These are phyloP conservation scores for Inonotus obliquus DNA, from an alignment of 1,284 basidiomycete genomes.

Conservation along the genomic window DNA sequence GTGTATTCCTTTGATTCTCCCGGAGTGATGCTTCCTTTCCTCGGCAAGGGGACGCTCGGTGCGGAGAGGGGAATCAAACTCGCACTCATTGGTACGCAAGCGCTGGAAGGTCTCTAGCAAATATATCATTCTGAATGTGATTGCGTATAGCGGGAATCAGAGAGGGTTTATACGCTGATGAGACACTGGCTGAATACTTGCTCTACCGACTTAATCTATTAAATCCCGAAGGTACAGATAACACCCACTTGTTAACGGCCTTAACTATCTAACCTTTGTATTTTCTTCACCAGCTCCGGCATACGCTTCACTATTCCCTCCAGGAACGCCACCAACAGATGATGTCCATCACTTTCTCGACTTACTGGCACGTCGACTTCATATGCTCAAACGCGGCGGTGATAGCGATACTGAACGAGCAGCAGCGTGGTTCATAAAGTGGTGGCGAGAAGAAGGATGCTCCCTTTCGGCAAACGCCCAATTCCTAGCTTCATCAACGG, in stretches of 20 bases:
- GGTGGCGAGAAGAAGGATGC: slow-evolving; percentile 79
- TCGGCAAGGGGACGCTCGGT: slow-evolving; percentile 81
- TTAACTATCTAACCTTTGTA: slow-evolving; percentile 19
- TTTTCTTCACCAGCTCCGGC: slow-evolving; percentile 46
- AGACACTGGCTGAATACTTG: slow-evolving; percentile 82
- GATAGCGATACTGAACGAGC: slow-evolving; percentile 66
- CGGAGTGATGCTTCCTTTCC: slow-evolving; percentile 94
- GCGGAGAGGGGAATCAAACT: slow-evolving; percentile 92
- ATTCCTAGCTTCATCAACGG: slow-evolving; percentile 26
- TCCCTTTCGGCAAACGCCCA: slow-evolving; percentile 43
- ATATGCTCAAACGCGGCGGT: slow-evolving; percentile 79
- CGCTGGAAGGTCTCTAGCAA: slow-evolving; percentile 14
- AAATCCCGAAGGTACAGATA: slow-evolving; percentile 58
- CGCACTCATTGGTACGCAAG: slow-evolving; percentile 75
- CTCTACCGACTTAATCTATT: slow-evolving; percentile 84
- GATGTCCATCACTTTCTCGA: slow-evolving; percentile 64
- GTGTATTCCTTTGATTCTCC: slow-evolving; percentile 96
- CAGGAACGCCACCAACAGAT: slow-evolving; percentile 48
- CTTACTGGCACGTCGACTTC: slow-evolving; percentile 66
- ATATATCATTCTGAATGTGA: slow-evolving; percentile 2
- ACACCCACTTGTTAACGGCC: background rate
- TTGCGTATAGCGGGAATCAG: slow-evolving; percentile 81
- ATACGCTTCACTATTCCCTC: slow-evolving; percentile 61
- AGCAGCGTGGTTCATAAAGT: slow-evolving; percentile 74
- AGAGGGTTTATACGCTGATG: slow-evolving; percentile 84